phyloP scores from a whole-genome alignment of 2,329 filamentous ascomycete genomes.

The Clonostachys rosea region DNA sequence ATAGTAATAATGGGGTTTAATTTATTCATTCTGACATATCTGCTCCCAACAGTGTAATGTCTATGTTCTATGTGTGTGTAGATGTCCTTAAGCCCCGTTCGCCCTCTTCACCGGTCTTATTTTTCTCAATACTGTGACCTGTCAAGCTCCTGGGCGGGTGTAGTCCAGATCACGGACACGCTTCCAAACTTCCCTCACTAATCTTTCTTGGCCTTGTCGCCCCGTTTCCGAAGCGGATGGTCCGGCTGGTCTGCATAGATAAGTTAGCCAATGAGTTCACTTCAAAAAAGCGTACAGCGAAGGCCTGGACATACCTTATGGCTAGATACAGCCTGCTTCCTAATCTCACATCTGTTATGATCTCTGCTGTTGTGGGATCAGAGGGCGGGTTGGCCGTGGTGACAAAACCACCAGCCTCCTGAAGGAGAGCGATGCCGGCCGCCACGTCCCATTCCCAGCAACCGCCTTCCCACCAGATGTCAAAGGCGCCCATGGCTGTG shows the following conservation, averaged over 20 bases:
- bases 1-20: too few relatives aligned
- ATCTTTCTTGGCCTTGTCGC: constrained; percentile 63
- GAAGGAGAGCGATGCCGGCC: constrained; percentile 67
- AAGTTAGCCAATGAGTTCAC: constrained; percentile 4
- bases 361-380: constrained; percentile 42
- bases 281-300: not conserved
- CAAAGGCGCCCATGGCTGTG: constrained; percentile 68
- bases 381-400: constrained; percentile 70
- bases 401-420: constrained; percentile 69
- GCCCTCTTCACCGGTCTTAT: not conserved
- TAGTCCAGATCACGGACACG: constrained; percentile 65
- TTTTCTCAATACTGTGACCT: not conserved
- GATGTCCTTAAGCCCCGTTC: too few relatives aligned
- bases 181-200: constrained; percentile 69
- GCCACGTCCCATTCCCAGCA: constrained; percentile 84
- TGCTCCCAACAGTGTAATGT: too few relatives aligned
- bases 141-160: constrained; percentile 52
- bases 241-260: constrained; percentile 52
- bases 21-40: too few relatives aligned
- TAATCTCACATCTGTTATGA: constrained; percentile 54
- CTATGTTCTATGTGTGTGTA: too few relatives aligned
- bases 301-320: constrained; percentile 42
- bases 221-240: constrained; percentile 56
- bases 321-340: constrained; percentile 69
- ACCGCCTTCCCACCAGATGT: constrained; percentile 81